Evolutionary conservation across 169 alveolate species (phyloP).

Genomic region (Cyclospora cayetanensis): DNA sequence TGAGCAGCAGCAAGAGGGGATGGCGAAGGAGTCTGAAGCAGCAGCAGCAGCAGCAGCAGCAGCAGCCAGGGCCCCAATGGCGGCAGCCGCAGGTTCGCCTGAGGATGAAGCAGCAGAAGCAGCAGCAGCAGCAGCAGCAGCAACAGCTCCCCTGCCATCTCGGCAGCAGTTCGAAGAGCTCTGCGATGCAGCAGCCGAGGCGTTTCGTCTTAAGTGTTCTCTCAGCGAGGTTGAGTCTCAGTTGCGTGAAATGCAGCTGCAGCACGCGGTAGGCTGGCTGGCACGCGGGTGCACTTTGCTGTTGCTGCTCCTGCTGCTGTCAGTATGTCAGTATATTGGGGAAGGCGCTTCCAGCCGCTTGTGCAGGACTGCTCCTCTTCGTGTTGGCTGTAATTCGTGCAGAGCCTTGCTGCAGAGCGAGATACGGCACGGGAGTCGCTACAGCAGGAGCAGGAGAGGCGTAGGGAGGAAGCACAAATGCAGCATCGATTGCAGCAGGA

Average conservation of each 20-base stretch:
- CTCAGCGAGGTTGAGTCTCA: background rate
- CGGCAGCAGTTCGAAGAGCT: background rate
- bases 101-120: background rate
- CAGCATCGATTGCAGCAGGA: background rate
- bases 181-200: background rate
- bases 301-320: background rate
- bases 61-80: background rate
- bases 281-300: background rate
- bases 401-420: background rate
- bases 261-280: background rate
- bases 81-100: background rate
- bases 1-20: background rate
- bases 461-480: too few species aligned
- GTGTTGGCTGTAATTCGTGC: background rate
- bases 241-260: background rate
- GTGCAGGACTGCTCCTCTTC: background rate
- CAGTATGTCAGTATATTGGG: too few species aligned
- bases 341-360: background rate
- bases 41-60: background rate
- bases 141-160: background rate
- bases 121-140: background rate
- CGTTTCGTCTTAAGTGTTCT: background rate
- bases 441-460: background rate
- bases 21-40: background rate
- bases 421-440: background rate